Base-by-base conservation (phyloP, 768 basidiomycete species). In the Trametes cingulata region DNA sequence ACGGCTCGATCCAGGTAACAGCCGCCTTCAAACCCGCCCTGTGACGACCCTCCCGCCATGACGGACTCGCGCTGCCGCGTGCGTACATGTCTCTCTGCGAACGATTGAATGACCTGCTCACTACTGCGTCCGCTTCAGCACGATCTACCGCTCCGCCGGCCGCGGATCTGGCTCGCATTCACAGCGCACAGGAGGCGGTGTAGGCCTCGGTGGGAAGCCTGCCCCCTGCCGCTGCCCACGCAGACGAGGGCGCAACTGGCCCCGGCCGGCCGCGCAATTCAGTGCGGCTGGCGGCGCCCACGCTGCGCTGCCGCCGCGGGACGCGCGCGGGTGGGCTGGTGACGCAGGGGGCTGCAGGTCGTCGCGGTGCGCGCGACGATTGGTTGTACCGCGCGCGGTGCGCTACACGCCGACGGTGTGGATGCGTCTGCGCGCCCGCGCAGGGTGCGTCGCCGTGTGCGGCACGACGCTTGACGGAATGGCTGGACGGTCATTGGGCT, bases 331-430 rank as follows among this genome's bases (percentile, higher is more conserved):
- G 22, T 14, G 37, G 4, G 24, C 37, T 52, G 37, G 19, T 52
- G 50, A 52, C 37, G 33, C 24, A 39, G 50, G 24, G 50, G 50
- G 50, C 8, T 13, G 22, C 25, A 29, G 14, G 27, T 24, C 37
- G 50, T 15, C 37, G 20, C 13, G 2, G 22, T 17, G n/a, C 25
- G 27, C 15, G 7, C 25, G 27, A 17, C 24, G 50, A 52, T 52
- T 52, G 50, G 50, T 25, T n/a, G 50, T 29, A 39, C 1, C 12
- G 20, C 6, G 1, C 13, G 6, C 10, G 17, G 39, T 40, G 37
- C 20, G 36, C 50, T 52, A 52, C 50, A 52, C 50, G 50, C 50
- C 50, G 22, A 52, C 50, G 50, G 37, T 52, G 19, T 40, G 50
- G 50, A 52, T 14, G 46, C 37, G 50, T 25, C 10, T n/a, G 50